These are phyloP conservation scores for Taxawa tesnikishii DNA, from an alignment of 2,329 filamentous ascomycete genomes.

Conservation along the genomic window DNA sequence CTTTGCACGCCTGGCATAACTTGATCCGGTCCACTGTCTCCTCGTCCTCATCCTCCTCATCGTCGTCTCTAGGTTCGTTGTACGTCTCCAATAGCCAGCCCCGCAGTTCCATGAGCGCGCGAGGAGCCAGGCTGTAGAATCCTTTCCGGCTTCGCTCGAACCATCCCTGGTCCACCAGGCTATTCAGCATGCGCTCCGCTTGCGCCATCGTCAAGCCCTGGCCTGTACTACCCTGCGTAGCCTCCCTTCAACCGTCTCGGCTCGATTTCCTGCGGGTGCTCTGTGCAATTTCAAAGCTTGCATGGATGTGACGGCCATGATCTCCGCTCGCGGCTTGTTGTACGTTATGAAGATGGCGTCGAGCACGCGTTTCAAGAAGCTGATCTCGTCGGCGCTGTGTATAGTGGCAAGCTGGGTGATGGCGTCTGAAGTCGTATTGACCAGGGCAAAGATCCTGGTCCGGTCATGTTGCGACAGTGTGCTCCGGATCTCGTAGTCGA, in stretches of 20 bases:
- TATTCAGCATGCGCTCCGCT: slow-evolving; percentile 59
- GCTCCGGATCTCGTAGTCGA: slow-evolving; percentile 80
- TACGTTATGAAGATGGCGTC: slow-evolving; percentile 86
- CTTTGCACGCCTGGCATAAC: slow-evolving; percentile 75
- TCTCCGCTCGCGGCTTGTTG: slow-evolving; percentile 68
- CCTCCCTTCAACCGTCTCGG: slow-evolving; percentile 15
- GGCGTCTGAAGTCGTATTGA: slow-evolving; percentile 78
- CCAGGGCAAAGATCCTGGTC: slow-evolving; percentile 64
- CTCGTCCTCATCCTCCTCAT: slow-evolving; percentile 28
- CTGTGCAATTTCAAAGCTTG: slow-evolving; percentile 62
- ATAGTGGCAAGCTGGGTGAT: slow-evolving; percentile 79
- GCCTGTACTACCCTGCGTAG: slow-evolving; percentile 9
- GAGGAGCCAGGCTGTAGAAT: slow-evolving; percentile 65
- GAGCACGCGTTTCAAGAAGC: slow-evolving; percentile 76
- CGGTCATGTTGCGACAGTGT: slow-evolving; percentile 50
- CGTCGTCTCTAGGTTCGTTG: slow-evolving; percentile 57
- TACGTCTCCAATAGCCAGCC: slow-evolving; percentile 81
- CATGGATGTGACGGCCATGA: slow-evolving; percentile 69
- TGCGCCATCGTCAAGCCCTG: slow-evolving; percentile 59
- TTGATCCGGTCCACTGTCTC: slow-evolving; percentile 59
- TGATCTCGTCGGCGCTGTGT: slow-evolving; percentile 70
- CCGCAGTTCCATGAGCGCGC: slow-evolving; percentile 73
- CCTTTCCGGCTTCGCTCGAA: slow-evolving; percentile 59
- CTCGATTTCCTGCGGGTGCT: slow-evolving; percentile 22
- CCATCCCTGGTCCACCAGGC: slow-evolving; percentile 71